Evolutionary conservation across 208 protist genomes (phyloP), one percentile per base, ranked within the genome.

Genomic region (Trypanosoma theileri): DNA sequence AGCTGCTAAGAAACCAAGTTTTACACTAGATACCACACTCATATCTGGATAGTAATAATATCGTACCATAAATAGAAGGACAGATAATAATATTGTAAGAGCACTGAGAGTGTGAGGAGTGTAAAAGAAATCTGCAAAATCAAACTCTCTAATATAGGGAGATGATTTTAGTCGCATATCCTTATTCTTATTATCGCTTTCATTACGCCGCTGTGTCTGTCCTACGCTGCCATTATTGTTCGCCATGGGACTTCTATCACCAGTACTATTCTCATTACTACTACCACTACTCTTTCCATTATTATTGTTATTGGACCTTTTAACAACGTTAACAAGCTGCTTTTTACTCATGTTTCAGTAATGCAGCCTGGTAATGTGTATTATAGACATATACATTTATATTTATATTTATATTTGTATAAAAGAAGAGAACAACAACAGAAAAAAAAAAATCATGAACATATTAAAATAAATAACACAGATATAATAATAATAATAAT

Each of bases 1-100:
- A 10, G 82, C 81, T 9, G 89, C 94, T 11, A 54, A 66, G 22
- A 93, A 77, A 4, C 92, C 92, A 0, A 94, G 57, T 69, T 90
- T 90, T 11, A 93, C 71, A 54, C 86, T 82, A 12, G 73, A 54
- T 51, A 71, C 75, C 1, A 86, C 60, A 59, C 65, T 68, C 59
- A 77, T 79, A 51, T 69, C 3, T 7, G 81, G 79, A 57, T 82
- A 85, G 48, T 82, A 80, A 60, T 88, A 83, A 65, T 85, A 93
- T 35, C 86, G 85, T 51, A 86, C 57, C 71, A 85, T 35, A 21
- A 91, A 56, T 42, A 92, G 52, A 16, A 91, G 59, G 8, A 70
- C 31, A 21, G 84, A 55, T 4, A 92, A 40, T 24, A 92, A 78
- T 14, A 61, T 46, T 1, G 91, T 19, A 14, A 93, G 69, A 13